These are phyloP conservation scores for Cornus florida DNA, from an alignment of 148 eudicot genomes.

Conservation along the genomic window DNA sequence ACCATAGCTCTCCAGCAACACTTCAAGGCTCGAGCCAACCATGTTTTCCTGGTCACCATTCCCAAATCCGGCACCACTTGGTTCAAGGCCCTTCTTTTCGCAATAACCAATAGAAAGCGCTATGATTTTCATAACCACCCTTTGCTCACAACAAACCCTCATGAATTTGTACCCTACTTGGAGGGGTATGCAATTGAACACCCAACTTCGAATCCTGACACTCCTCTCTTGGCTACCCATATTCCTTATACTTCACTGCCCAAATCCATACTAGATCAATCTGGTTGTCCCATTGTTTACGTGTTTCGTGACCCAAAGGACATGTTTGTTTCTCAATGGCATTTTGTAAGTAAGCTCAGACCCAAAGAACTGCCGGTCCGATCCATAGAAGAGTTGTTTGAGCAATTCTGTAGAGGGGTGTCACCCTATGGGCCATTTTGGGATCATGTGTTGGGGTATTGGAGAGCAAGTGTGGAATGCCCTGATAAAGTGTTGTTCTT, in stretches of 20 bases:
- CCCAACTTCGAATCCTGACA: not conserved
- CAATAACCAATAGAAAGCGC: slow-evolving; percentile 17
- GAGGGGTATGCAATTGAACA: not conserved
- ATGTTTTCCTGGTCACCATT: slow-evolving; percentile 18
- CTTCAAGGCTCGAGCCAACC: slow-evolving; percentile 7
- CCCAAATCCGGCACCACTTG: slow-evolving; percentile 32
- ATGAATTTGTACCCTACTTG: slow-evolving; percentile 8
- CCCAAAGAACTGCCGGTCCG: not conserved
- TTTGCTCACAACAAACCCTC: slow-evolving; percentile 9
- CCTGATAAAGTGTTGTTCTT: slow-evolving; percentile 15
- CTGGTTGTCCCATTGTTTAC: slow-evolving; percentile 4
- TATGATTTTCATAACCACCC: slow-evolving; percentile 15
- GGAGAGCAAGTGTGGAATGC: slow-evolving; percentile 14
- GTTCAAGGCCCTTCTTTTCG: slow-evolving; percentile 28
- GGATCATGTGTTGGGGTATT: slow-evolving; percentile 29
- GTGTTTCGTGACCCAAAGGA: slow-evolving; percentile 22
- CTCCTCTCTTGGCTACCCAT: slow-evolving; percentile 15
- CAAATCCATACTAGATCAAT: not conserved
- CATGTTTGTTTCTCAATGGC: slow-evolving; percentile 7
- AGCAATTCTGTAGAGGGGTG: slow-evolving; percentile 19
- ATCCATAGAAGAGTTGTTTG: slow-evolving; percentile 14
- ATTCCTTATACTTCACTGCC: slow-evolving; percentile 15
- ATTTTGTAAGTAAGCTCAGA: slow-evolving; percentile 11
- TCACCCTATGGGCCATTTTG: slow-evolving; percentile 21
- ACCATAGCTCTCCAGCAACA: not conserved